Percentiles rank a stretch among this genome's conserved stretches.
These are phyloP conservation scores for Phytophthora aleatoria DNA, from an alignment of 352 stramenopile genomes.

Conservation along the genomic window DNA sequence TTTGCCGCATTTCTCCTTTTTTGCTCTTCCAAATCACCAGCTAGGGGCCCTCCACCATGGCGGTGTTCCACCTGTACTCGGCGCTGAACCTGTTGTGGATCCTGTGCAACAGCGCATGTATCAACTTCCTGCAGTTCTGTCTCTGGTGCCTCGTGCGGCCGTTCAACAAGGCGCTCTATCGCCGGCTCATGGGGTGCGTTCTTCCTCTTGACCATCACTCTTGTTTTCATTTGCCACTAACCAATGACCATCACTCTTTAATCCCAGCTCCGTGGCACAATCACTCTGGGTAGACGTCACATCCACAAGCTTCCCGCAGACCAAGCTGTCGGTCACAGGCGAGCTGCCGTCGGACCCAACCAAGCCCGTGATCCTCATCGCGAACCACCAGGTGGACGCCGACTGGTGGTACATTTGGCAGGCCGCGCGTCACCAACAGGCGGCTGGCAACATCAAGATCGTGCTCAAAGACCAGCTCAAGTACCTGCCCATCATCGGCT, in stretches of 20 bases:
- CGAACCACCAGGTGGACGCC: slow-evolving; percentile 92
- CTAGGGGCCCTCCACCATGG: slow-evolving; percentile 27
- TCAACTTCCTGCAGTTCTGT: slow-evolving; percentile 82
- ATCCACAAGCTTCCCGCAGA: slow-evolving; percentile 84
- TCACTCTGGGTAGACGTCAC: slow-evolving; percentile 89
- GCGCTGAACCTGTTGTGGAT: slow-evolving; percentile 85
- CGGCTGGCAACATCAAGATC: slow-evolving; percentile 90
- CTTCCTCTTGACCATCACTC: slow-evolving; percentile 16
- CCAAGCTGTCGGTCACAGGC: slow-evolving; percentile 80
- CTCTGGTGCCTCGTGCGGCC: slow-evolving; percentile 86
- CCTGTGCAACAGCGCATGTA: slow-evolving; percentile 78
- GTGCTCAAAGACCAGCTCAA: slow-evolving; percentile 92
- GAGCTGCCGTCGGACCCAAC: slow-evolving; percentile 77
- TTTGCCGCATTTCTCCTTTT: background rate
- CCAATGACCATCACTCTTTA: slow-evolving; percentile 10
- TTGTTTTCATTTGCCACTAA: slow-evolving; percentile 1
- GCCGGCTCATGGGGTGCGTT: slow-evolving; percentile 68
- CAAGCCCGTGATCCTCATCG: slow-evolving; percentile 87
- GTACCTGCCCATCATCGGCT: slow-evolving; percentile 88
- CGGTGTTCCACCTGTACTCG: slow-evolving; percentile 69
- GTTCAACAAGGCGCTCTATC: slow-evolving; percentile 84
- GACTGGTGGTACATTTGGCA: slow-evolving; percentile 95
- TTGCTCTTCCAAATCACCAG: background rate
- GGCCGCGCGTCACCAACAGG: slow-evolving; percentile 59
- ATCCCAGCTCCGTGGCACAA: slow-evolving; percentile 55